Conservation (phyloP, 2,329 filamentous ascomycete species). For the Cordyceps farinosa region DNA sequence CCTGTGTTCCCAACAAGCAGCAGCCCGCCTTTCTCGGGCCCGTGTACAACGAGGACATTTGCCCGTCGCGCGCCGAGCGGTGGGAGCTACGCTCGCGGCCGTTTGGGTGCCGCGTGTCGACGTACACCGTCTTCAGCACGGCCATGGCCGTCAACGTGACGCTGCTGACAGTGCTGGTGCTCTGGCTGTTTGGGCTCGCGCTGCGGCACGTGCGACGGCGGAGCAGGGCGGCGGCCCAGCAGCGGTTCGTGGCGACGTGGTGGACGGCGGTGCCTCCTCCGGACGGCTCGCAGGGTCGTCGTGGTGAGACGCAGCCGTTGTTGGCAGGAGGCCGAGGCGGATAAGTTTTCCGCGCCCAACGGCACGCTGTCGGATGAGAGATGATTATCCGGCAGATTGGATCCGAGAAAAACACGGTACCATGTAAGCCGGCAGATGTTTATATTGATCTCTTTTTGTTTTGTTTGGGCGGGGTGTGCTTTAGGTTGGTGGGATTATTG, state of each 20-base stretch:
- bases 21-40: conserved; percentile 46
- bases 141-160: conserved; percentile 29
- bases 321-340: conserved; percentile 16
- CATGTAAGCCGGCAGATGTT: neutral
- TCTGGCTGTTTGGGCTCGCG: conserved; percentile 19
- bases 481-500: no score
- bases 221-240: conserved; percentile 3
- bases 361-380: neutral
- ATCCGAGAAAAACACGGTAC: neutral
- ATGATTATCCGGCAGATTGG: neutral
- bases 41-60: conserved; percentile 46
- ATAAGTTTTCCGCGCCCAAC: conserved; percentile 8
- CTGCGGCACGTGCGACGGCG: neutral
- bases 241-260: neutral
- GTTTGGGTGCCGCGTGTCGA: conserved; percentile 35
- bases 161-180: conserved; percentile 26
- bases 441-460: neutral
- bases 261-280: neutral
- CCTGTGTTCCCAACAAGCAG: conserved; percentile 51
- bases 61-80: conserved; percentile 46
- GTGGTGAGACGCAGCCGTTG: conserved; percentile 22
- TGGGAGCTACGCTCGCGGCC: conserved; percentile 38
- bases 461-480: neutral
- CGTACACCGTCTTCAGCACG: conserved; percentile 32
- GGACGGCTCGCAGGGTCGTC: neutral